Base-by-base conservation (phyloP, 495 filamentous ascomycete species). In the Poronia punctata region DNA sequence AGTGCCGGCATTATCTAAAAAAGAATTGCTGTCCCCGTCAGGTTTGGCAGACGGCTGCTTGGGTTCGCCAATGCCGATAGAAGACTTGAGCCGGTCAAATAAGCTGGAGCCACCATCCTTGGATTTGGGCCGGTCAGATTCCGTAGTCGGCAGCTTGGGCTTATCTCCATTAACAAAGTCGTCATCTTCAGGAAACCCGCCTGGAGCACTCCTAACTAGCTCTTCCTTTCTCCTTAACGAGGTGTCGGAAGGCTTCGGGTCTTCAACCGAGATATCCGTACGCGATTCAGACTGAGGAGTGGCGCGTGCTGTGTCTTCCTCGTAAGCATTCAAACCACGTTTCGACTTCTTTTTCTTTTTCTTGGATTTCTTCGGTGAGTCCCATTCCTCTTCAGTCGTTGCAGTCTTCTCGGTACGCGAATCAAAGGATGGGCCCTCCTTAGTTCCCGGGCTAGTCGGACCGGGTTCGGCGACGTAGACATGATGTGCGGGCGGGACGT, bases 1-100 rank as follows among this genome's bases (percentile, higher is more conserved):
- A 66, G 66, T 74, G 65, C 59, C 74, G 74, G 72, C 70, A 65
- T 68, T 74, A 76, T 48, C 73, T 76, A 77, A 77, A 77, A 77
- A 77, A 77, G 70, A 72, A 63, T 64, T 57, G 38, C 64, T 55
- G 35, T 56, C 43, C n/a, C 50, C 47, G 39, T 53, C 57, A 19
- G 38, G 48, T 57, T 35, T 59, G 38, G 17, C 50, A 34, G 46
- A 20, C 38, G 38, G 53, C 37, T 52, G 45, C 56, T 50, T 17
- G 56, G 48, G 35, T 49, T 46, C 35, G 25, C 47, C 38, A 46
- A 45, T 44, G n/a, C 54, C 53, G 26, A 66, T 62, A 12, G 61
- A 53, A 19, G 50, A 46, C 36, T 47, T 56, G 32, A 61, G 43
- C 32, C 55, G 50, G 22, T 57, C 60, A 24, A 68, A 63, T 12